Evolutionary conservation across 345 rosid genomes (phyloP), one percentile per base, ranked within the genome.

Genomic region (Bruguiera gymnorhiza): DNA sequence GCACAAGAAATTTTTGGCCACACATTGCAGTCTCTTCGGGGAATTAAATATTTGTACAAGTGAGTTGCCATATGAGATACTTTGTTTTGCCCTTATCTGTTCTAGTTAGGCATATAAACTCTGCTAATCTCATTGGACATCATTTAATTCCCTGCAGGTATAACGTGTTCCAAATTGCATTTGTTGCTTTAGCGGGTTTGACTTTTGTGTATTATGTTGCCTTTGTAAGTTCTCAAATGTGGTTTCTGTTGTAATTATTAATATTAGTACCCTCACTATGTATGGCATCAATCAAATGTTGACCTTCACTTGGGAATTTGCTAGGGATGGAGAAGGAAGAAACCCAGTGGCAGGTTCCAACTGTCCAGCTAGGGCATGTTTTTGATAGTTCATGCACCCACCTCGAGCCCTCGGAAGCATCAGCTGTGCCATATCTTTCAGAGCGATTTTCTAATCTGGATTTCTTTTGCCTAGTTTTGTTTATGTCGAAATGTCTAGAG

Each of bases 1-100:
- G 99, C 99, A 0, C 99, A 96, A 61, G 98, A 96, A 81, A 96
- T 96, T 70, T 96, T 96, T 59, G 98, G 98, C 55, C 99, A 92
- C 87, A 96, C 99, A 0, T 85, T 96, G 82, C 90, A 93, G 83
- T 96, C 97, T 65, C 99, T 96, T 63, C 85, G 96, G 13, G 99
- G 99, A 83, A 92, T 96, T 58, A 92, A 85, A 77, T 96, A 92
- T 76, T 77, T 96, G 62, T 92, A 92, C 90, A 96, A 92, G 98
- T 96, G 88, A 88, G 97, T 78, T 19, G 34, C 18, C 0, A 15
- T 59, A 19, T 43, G 6, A 36, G 4, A 65, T 31, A 15, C 50
- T 3, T 56, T 24, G 13, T 6, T 56, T 24, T 27, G 18, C 16
- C 19, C 36, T 34, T 13, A 0, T 29, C 34, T 56, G 26, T 19